Evolutionary conservation across 2,329 filamentous ascomycete genomes (phyloP).

Genomic region (Neoscytalidium dimidiatum): DNA sequence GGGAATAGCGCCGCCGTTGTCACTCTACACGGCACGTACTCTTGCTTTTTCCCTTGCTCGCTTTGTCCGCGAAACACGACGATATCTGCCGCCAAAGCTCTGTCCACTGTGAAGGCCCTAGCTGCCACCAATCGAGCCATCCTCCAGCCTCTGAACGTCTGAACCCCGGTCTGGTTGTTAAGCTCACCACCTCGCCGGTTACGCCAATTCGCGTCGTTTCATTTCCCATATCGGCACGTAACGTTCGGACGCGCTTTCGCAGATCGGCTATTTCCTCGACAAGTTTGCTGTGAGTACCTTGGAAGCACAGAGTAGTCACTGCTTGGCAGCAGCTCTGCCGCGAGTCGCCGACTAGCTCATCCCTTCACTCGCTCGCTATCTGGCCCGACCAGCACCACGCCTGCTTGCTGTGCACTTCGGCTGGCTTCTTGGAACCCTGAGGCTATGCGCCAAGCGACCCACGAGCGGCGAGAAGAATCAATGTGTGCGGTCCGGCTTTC

Average conservation of each 20-base stretch:
- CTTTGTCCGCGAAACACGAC: neutral
- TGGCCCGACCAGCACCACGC: neutral
- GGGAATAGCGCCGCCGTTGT: conserved; percentile 10
- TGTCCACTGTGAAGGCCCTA: no score
- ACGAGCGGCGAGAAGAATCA: neutral
- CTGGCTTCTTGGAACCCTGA: neutral
- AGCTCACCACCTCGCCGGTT: neutral
- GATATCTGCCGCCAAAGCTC: neutral
- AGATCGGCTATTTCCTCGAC: neutral
- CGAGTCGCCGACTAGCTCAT: neutral
- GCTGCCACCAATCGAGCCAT: neutral
- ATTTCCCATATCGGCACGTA: conserved; percentile 1
- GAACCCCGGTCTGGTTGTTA: no score
- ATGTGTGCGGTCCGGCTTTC: neutral
- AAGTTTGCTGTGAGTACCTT: neutral
- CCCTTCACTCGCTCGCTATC: neutral
- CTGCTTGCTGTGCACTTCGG: neutral
- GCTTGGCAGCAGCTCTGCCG: neutral
- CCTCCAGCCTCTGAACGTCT: neutral
- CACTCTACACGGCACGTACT: neutral
- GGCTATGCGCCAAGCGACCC: neutral
- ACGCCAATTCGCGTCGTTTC: neutral
- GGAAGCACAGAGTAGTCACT: neutral
- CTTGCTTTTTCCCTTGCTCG: neutral
- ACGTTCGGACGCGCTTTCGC: neutral